phyloP scores from a whole-genome alignment of 2,329 filamentous ascomycete genomes.

The Cladobotryum protrusum region DNA sequence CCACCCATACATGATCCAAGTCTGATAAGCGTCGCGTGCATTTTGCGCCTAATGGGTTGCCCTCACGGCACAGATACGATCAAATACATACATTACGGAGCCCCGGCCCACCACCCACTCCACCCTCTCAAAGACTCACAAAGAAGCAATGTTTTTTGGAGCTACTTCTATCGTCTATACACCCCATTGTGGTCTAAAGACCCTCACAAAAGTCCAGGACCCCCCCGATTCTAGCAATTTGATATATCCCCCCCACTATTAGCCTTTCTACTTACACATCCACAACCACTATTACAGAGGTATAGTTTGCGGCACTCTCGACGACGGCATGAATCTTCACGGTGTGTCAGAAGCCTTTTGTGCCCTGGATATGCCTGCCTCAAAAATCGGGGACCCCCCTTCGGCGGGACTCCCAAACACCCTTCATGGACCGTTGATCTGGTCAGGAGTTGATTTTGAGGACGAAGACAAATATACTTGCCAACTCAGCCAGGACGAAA shows the following conservation, averaged over 20 bases:
- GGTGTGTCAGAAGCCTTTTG: background rate
- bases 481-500: constrained; percentile 15
- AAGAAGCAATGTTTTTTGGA: constrained; percentile 4
- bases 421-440: constrained; percentile 13
- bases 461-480: constrained; percentile 14
- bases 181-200: background rate
- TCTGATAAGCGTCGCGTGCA: constrained; percentile 9
- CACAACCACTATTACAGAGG: background rate
- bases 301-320: background rate
- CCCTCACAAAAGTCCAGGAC: too few species aligned
- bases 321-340: background rate
- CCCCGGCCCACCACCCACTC: constrained; percentile 8
- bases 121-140: constrained; percentile 9
- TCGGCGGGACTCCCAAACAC: background rate
- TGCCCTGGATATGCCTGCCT: background rate
- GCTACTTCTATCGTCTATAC: constrained; percentile 3
- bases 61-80: constrained; percentile 6
- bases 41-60: constrained; percentile 5
- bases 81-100: constrained; percentile 8
- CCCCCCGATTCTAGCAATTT: too few species aligned
- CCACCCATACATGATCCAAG: constrained; percentile 2
- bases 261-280: too few species aligned
- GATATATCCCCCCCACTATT: too few species aligned
- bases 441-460: constrained; percentile 12
- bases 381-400: background rate